These are phyloP conservation scores for Plantago elongata DNA, from an alignment of 257 asterid species.

Conservation along the genomic window DNA sequence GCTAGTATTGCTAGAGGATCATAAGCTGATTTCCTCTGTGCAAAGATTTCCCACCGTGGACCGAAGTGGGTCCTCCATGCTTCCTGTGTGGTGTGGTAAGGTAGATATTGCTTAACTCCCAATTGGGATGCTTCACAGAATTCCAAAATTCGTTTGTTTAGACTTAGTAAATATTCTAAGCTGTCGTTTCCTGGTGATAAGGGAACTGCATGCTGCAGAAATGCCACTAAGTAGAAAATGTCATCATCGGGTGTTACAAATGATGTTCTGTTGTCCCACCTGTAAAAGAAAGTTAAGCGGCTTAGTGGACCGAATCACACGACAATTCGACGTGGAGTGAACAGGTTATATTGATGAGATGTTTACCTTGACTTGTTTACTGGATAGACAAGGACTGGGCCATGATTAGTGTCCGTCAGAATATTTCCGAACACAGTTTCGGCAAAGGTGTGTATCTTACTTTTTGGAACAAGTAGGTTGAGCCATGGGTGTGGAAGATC, in stretches of 20 bases:
- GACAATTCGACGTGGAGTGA: slow-evolving; percentile 13
- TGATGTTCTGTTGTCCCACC: slow-evolving; percentile 88
- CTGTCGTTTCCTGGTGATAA: slow-evolving; percentile 41
- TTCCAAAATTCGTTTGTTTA: slow-evolving; percentile 51
- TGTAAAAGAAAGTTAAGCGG: slow-evolving; percentile 23
- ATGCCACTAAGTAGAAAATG: slow-evolving; percentile 75
- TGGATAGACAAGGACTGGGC: slow-evolving; percentile 85
- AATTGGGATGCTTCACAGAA: slow-evolving; percentile 51
- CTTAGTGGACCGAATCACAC: slow-evolving; percentile 4
- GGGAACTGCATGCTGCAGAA: slow-evolving; percentile 63
- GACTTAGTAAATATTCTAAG: slow-evolving; percentile 37
- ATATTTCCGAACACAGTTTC: slow-evolving; percentile 66
- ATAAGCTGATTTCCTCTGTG: slow-evolving; percentile 64
- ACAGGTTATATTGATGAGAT: background rate
- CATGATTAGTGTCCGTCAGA: slow-evolving; percentile 56
- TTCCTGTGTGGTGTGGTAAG: slow-evolving; percentile 58
- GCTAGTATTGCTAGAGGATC: slow-evolving; percentile 87
- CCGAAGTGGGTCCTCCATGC: slow-evolving; percentile 85
- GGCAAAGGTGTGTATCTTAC: slow-evolving; percentile 58
- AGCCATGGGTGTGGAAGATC: slow-evolving; percentile 96
- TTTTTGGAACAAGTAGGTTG: slow-evolving; percentile 75
- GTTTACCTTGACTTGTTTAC: slow-evolving; percentile 74
- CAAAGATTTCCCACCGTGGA: slow-evolving; percentile 58
- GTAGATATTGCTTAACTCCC: slow-evolving; percentile 83
- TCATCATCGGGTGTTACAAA: slow-evolving; percentile 75